Evolutionary conservation across 306 rosid species (phyloP).

Genomic region (Luffa aegyptiaca): DNA sequence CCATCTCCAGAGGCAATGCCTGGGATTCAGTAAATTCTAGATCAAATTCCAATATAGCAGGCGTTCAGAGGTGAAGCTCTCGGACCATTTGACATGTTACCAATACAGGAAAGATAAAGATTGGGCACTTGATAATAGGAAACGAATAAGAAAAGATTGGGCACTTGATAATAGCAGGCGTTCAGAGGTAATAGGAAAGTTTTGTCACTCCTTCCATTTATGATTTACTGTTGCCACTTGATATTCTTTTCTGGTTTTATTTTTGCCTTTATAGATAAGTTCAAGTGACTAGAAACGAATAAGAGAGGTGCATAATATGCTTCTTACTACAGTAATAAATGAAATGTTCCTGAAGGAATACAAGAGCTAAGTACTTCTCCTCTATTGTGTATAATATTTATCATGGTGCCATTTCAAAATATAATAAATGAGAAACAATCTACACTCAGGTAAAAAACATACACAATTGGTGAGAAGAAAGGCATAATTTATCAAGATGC

Average conservation of each 20-base stretch:
- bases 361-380: not conserved
- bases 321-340: not conserved
- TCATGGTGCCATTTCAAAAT: not conserved
- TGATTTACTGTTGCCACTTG: not conserved
- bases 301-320: not conserved
- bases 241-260: not conserved
- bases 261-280: not conserved
- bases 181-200: not conserved
- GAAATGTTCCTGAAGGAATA: not conserved
- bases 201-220: not conserved
- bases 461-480: not conserved
- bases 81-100: not conserved
- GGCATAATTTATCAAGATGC: not conserved
- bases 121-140: too few species aligned
- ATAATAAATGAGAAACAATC: not conserved
- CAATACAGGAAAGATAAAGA: not conserved
- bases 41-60: not conserved
- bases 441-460: not conserved
- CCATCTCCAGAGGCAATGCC: not conserved
- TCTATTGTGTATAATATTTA: not conserved
- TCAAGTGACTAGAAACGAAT: not conserved
- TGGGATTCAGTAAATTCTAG: not conserved
- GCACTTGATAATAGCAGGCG: too few species aligned
- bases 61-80: not conserved
- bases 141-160: too few species aligned